Conservation (phyloP, 2,329 filamentous ascomycete genomes). For the Fusarium sp. region DNA sequence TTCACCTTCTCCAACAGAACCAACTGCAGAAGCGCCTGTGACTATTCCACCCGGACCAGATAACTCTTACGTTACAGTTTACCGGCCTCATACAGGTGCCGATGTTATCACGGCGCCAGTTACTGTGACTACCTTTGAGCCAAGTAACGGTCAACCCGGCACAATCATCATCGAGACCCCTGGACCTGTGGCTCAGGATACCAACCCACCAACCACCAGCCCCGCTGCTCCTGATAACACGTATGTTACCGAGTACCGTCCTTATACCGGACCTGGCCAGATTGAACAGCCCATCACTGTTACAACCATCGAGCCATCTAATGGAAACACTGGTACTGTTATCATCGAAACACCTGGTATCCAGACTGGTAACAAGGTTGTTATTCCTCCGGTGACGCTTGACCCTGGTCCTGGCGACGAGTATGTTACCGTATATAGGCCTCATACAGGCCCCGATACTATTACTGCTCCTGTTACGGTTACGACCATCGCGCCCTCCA, state of each 20-base stretch:
- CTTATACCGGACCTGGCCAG: conserved; percentile 20
- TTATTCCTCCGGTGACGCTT: conserved; percentile 24
- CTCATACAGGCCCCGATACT: conserved; percentile 15
- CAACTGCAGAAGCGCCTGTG: neutral
- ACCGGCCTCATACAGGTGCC: conserved; percentile 1
- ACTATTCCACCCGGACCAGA: conserved; percentile 3
- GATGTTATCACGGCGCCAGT: conserved; percentile 4
- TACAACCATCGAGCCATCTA: conserved; percentile 23
- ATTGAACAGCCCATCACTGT: conserved; percentile 28
- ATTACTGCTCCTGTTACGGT: conserved; percentile 27
- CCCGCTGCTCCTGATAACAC: conserved; percentile 1
- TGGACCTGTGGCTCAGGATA: neutral
- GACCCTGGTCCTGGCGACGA: conserved; percentile 9
- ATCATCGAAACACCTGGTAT: conserved; percentile 29
- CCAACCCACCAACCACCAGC: neutral
- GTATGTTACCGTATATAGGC: conserved; percentile 27
- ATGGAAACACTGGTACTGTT: conserved; percentile 22
- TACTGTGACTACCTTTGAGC: conserved; percentile 1
- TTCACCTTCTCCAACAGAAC: neutral
- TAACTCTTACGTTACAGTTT: conserved; percentile 7
- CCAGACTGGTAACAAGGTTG: conserved; percentile 13
- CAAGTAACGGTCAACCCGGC: conserved; percentile 1
- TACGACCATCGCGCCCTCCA: conserved; percentile 15
- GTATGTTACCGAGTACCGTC: conserved; percentile 24
- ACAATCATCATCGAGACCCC: conserved; percentile 17